A percentile compares a stretch with the other conserved stretches of the same genome.
These are phyloP conservation scores for Globisporangium cederbergense DNA, from an alignment of 352 stramenopile species.

Conservation along the genomic window DNA sequence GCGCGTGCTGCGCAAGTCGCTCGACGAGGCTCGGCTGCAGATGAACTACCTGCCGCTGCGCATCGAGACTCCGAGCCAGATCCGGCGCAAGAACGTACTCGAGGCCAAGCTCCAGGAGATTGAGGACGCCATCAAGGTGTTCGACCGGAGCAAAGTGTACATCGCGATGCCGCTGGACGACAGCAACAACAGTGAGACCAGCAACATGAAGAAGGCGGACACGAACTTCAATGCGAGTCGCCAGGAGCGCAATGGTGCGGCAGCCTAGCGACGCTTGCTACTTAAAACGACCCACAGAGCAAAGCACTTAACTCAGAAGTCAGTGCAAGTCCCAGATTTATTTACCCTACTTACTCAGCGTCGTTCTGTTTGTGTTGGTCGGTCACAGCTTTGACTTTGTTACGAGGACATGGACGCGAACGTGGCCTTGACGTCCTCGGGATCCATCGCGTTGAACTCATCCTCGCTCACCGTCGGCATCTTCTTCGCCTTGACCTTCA, in stretches of 20 bases:
- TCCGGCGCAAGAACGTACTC: conserved; percentile 75
- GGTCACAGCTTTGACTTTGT: background rate
- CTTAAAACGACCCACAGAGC: background rate
- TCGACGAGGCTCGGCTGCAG: conserved; percentile 55
- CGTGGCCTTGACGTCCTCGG: conserved; percentile 56
- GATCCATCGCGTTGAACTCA: conserved; percentile 51
- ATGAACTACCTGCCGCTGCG: conserved; percentile 78
- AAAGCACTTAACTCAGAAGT: no score
- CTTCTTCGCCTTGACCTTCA: conserved; percentile 94
- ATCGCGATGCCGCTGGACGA: conserved; percentile 42
- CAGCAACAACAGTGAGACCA: background rate
- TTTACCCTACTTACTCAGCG: conserved; percentile 4
- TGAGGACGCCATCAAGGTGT: conserved; percentile 88
- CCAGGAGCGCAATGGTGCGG: background rate
- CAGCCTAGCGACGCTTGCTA: background rate
- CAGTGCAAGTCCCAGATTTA: background rate
- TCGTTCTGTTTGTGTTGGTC: background rate
- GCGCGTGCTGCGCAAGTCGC: conserved; percentile 53
- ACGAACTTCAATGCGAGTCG: conserved; percentile 18
- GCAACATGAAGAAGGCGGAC: conserved; percentile 17
- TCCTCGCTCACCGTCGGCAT: conserved; percentile 64
- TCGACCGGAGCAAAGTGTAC: conserved; percentile 83
- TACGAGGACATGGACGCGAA: conserved; percentile 69
- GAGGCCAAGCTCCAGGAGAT: conserved; percentile 86
- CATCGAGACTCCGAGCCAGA: conserved; percentile 81